Evolutionary conservation across 805 yeast species (phyloP).

Genomic region (Ogataea trehalophila): DNA sequence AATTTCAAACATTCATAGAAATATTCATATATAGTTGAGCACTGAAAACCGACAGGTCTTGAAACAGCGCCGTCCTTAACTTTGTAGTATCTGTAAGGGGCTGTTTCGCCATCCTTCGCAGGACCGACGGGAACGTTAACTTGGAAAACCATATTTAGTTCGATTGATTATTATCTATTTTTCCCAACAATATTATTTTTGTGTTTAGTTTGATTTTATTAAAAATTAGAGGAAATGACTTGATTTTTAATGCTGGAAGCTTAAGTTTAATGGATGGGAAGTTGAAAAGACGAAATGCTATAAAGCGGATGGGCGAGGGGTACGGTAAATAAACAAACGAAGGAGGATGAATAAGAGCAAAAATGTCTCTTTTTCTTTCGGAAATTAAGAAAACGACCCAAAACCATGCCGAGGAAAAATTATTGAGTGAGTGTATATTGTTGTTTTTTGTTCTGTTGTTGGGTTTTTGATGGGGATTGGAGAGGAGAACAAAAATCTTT

Average conservation of each 20-base stretch:
- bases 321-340: too few relatives aligned
- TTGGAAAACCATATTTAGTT: slow-evolving; percentile 25
- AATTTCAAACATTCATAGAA: slow-evolving; percentile 55
- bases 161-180: background rate
- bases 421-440: background rate
- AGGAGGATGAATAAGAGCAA: too few relatives aligned
- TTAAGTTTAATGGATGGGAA: too few relatives aligned
- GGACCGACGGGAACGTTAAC: slow-evolving; percentile 61
- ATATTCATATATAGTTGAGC: slow-evolving; percentile 67
- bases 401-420: background rate
- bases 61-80: slow-evolving; percentile 41
- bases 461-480: background rate
- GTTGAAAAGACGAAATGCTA: too few relatives aligned
- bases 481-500: background rate
- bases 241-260: too few relatives aligned
- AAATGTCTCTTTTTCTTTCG: too few relatives aligned
- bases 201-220: background rate
- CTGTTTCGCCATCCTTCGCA: slow-evolving; percentile 73
- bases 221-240: too few relatives aligned
- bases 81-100: slow-evolving; percentile 66
- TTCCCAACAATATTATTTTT: background rate
- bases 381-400: background rate
- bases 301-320: too few relatives aligned
- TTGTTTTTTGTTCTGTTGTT: background rate
- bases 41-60: slow-evolving; percentile 60